Conservation (phyloP, 306 rosid genomes). For the Lupinus albus region DNA sequence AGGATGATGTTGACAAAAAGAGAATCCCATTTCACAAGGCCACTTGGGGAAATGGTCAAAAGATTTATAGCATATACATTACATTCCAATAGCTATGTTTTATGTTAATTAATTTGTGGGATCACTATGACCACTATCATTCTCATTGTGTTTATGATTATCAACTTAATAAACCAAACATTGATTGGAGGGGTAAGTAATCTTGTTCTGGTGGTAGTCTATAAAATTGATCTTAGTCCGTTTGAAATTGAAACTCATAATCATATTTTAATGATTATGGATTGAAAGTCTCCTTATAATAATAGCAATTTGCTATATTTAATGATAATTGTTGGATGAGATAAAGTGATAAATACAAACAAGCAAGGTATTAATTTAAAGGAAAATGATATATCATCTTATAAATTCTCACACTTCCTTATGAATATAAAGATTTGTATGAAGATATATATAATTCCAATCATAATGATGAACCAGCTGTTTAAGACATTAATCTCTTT, state of each 20-base stretch:
- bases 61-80: not conserved
- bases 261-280: not conserved
- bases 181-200: not conserved
- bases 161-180: not conserved
- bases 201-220: not conserved
- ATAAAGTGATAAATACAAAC: not conserved
- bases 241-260: not conserved
- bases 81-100: constrained; percentile 15
- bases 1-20: not conserved
- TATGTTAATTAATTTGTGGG: constrained; percentile 16
- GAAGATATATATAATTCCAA: too few relatives aligned
- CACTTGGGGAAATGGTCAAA: constrained; percentile 16
- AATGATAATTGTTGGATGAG: not conserved
- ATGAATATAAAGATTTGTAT: too few relatives aligned
- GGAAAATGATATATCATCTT: too few relatives aligned
- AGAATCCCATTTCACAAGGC: constrained; percentile 22
- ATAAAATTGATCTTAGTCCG: not conserved
- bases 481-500: too few relatives aligned
- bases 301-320: not conserved
- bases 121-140: not conserved
- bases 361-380: not conserved
- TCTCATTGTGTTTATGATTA: constrained; percentile 1
- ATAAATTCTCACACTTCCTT: too few relatives aligned
- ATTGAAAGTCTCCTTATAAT: not conserved
- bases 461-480: too few relatives aligned